Evolutionary conservation across 495 filamentous ascomycete species (phyloP), one percentile per base, ranked within the genome.

Genomic region (Xylaria sp.): DNA sequence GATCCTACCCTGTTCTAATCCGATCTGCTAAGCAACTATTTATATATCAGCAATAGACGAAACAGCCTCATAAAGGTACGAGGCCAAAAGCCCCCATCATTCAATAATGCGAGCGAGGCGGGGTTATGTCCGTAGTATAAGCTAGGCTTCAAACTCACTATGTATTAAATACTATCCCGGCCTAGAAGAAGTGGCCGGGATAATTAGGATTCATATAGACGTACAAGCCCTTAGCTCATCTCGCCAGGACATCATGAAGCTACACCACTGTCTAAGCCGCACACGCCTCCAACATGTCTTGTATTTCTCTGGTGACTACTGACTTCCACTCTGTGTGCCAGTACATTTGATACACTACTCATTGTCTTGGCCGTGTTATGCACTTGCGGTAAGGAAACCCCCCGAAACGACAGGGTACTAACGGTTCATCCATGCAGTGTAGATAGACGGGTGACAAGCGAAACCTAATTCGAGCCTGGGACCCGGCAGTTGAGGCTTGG

Each of bases 401-500:
- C 12, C 33, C 62, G 24, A 66, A 44, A 35, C 62, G 31, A 52
- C 46, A 37, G 17, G 62, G 62, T 66, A 15, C 37, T 29, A 21
- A 31, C 33, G 29, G 35, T 26, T 21, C 29, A 24, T 24, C 29
- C 9, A 33, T 57, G 53, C 19, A 15, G 12, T 46, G 11, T 46
- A 26, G 19, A 12, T 53, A 24, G 58, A n/a, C 19, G 9, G 12
- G 33, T 33, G 46, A 5, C 21, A 55, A 40, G 19, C 12, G 21
- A 41, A 41, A 29, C 19, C 48, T 40, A 11, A 40, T 6, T 35
- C 26, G 26, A 53, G 15, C 3, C 33, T n/a, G 41, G 14, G 46
- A 29, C 12, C 48, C 64, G 46, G 48, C 48, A 55, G 64, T 41
- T 43, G 48, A 21, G 33, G 64, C 64, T 67, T 53, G 33, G 48